Conservation (phyloP, 306 rosid species). For the Astragalus glycyphyllos region DNA sequence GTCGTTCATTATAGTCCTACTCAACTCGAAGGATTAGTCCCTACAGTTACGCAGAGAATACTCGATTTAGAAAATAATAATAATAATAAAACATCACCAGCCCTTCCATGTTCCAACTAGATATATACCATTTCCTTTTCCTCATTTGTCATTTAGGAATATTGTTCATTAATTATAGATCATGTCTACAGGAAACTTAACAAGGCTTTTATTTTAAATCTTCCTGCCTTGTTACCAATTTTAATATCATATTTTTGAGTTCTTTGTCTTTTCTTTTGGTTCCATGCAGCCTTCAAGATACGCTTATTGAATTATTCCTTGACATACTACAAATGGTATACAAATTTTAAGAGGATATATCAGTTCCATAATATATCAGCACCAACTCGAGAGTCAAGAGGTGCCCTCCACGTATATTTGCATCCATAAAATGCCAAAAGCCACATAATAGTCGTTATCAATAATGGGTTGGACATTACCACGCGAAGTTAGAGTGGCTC, state of each 20-base stretch:
- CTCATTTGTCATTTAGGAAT: conserved; percentile 5
- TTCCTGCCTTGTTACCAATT: not conserved
- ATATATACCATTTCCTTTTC: too few relatives aligned
- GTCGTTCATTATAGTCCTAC: too few relatives aligned
- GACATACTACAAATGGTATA: not conserved
- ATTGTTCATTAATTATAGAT: not conserved
- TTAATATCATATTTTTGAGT: not conserved
- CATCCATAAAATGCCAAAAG: not conserved
- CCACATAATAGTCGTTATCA: not conserved
- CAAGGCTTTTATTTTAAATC: conserved; percentile 10
- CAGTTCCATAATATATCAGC: not conserved
- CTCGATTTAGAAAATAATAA: too few relatives aligned
- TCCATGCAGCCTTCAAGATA: not conserved
- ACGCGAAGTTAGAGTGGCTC: not conserved
- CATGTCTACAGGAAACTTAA: conserved; percentile 10
- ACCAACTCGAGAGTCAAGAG: too few relatives aligned
- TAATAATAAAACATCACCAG: too few relatives aligned
- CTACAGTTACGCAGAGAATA: too few relatives aligned
- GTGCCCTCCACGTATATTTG: not conserved
- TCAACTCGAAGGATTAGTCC: too few relatives aligned
- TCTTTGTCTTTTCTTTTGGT: conserved; percentile 11
- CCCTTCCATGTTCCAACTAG: too few relatives aligned
- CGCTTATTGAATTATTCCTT: not conserved
- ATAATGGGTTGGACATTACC: not conserved
- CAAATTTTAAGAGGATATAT: not conserved